Percentiles rank a stretch among this genome's conserved stretches.
phyloP scores from a whole-genome alignment of 768 basidiomycete genomes.

The Mycena amicta region DNA sequence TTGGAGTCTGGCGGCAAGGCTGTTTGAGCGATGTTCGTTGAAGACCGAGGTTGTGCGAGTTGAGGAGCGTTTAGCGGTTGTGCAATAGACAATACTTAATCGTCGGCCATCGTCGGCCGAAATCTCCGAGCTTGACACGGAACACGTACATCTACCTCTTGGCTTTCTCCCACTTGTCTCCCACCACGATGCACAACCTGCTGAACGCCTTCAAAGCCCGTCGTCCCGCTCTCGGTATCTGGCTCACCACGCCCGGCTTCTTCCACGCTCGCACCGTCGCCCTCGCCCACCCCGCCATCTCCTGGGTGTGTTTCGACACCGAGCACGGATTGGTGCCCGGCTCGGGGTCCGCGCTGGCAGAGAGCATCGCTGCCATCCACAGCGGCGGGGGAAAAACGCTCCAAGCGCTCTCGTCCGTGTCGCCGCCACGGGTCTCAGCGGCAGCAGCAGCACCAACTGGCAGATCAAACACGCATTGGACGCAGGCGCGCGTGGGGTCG shows the following conservation, averaged over 20 bases:
- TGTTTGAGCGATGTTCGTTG: background rate
- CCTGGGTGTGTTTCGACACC: slow-evolving; percentile 69
- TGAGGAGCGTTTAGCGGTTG: too few relatives aligned
- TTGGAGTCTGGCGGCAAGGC: background rate
- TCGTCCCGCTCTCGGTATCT: slow-evolving; percentile 67
- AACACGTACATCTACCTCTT: too few relatives aligned
- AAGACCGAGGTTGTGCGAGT: too few relatives aligned
- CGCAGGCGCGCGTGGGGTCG: slow-evolving; percentile 62
- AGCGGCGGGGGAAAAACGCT: slow-evolving; percentile 35
- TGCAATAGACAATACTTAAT: too few relatives aligned
- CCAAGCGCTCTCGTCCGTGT: slow-evolving; percentile 63
- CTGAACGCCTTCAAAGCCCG: slow-evolving; percentile 53
- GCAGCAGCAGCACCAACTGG: slow-evolving; percentile 58
- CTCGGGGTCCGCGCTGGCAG: slow-evolving; percentile 51
- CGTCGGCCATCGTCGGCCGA: too few relatives aligned
- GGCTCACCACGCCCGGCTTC: slow-evolving; percentile 63
- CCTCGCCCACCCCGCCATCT: slow-evolving; percentile 53
- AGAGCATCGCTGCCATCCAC: slow-evolving; percentile 56
- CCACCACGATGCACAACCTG: slow-evolving; percentile 43
- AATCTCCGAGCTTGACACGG: too few relatives aligned
- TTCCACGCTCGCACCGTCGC: slow-evolving; percentile 63
- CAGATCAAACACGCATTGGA: slow-evolving; percentile 75
- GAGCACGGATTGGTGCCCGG: slow-evolving; percentile 64
- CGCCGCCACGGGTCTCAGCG: slow-evolving; percentile 61
- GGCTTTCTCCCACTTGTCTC: slow-evolving; percentile 32